Evolutionary conservation across 2,329 filamentous ascomycete genomes (phyloP).

Genomic region (Shiraia sp.): DNA sequence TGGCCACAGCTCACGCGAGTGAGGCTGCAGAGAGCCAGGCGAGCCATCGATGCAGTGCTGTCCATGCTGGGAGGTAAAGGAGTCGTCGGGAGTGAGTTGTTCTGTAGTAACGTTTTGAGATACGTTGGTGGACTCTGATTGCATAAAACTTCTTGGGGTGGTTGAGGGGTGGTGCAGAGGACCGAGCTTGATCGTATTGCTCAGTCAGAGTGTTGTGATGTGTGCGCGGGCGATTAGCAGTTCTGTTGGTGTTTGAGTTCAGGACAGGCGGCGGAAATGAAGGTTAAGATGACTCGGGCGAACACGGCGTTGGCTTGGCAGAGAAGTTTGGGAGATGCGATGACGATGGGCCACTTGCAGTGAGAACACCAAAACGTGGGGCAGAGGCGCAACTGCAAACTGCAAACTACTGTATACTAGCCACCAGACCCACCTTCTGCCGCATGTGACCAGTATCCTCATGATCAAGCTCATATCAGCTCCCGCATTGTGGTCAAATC

Average conservation of each 20-base stretch:
- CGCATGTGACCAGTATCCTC: not conserved
- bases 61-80: slow-evolving; percentile 63
- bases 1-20: slow-evolving; percentile 39
- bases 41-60: slow-evolving; percentile 49
- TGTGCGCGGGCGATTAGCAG: slow-evolving; percentile 21
- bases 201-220: slow-evolving; percentile 35
- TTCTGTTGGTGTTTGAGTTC: slow-evolving; percentile 16
- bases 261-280: slow-evolving; percentile 4
- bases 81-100: slow-evolving; percentile 44
- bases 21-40: slow-evolving; percentile 49
- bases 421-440: not conserved
- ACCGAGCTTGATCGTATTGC: slow-evolving; percentile 59
- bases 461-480: not conserved
- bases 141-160: slow-evolving; percentile 62
- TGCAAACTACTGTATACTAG: not conserved
- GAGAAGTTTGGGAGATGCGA: slow-evolving; percentile 4
- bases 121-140: slow-evolving; percentile 60
- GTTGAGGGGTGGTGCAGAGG: slow-evolving; percentile 41
- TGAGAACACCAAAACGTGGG: slow-evolving; percentile 14
- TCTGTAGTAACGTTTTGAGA: slow-evolving; percentile 50
- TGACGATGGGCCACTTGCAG: slow-evolving; percentile 18
- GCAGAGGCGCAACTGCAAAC: not conserved
- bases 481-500: too few relatives aligned
- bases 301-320: slow-evolving; percentile 12
- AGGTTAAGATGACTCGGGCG: slow-evolving; percentile 15